Base-by-base conservation (phyloP, 495 filamentous ascomycete genomes). In the Aspergillus coremiiformis region DNA sequence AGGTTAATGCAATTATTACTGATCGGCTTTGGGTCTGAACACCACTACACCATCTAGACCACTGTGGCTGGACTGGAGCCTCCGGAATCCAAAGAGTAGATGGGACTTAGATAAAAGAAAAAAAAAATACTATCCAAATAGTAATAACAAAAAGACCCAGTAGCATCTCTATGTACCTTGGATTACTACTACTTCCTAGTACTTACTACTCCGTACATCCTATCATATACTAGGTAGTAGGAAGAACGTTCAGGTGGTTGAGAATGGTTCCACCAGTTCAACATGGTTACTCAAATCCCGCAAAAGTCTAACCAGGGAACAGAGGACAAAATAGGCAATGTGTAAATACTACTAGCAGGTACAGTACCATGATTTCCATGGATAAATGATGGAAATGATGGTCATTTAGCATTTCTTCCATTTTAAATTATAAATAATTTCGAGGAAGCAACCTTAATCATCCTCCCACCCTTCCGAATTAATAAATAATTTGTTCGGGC, bases 21-120 rank as follows among this genome's bases (percentile, higher is more conserved):
- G 52, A 50, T 54, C 45, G 27, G 17, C 35, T 54, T 42, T 46
- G 49, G 47, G 52, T 24, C 17, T 41, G 39, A 55, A 46, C 52
- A 46, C 46, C 52, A 45, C 41, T 39, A 41, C 52, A 45, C 41
- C 46, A 41, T 55, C 46, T 55, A 45, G 47, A 50, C 46, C 46
- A 44, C 37, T 24, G 29, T 45, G 24, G 41, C 42, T 29, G 19
- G 24, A n/a, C n/a, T n/a, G 42, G 11, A 15, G 3, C 24, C 19
- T 2, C 10, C 42, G 24, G 23, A 20, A n/a, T 24, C 23, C 21
- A 23, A 24, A 5, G 11, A 44, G 19, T 3, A 14, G 24, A 24
- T 7, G 23, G 3, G 32, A 15, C 4, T 4, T 39, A 19, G 17
- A 19, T 2, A 6, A 10, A 10, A 19, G 10, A 20, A 20, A 20